Evolutionary conservation across 768 basidiomycete genomes (phyloP), one percentile per base, ranked within the genome.

Genomic region (Auriculariales sp.): DNA sequence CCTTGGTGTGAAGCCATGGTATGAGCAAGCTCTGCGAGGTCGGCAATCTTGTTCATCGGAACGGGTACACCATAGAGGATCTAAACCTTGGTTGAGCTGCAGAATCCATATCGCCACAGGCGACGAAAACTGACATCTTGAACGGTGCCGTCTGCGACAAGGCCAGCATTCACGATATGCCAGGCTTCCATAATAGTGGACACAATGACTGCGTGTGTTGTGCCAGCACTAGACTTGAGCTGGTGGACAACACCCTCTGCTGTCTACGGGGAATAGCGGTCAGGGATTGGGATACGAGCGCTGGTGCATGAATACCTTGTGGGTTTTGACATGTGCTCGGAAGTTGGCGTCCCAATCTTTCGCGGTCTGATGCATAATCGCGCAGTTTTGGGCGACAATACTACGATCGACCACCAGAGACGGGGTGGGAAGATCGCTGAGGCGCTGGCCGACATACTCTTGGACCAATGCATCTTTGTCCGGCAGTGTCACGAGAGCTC

Each of bases 101-200:
- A 24, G 12, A 11, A 15, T 7, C 48, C 27, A 14, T 29, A 19
- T 29, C 27, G 17, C 10, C 15, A 15, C 28, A 15, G 7, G 19
- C n/a, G 31, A 33, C 24, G 17, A 14, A n/a, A 3, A 66, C 80
- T 60, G 51, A 87, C 90, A 68, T 91, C 86, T 61, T 81, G 81
- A 22, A 90, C 80, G 2, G 72, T 75, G 2, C 77, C 78, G 52
- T 89, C 84, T 9, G 74, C 69, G 19, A 86, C 74, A 44, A 89
- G 62, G 11, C 84, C 85, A 4, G 71, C 72, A 45, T 70, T 69
- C 17, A 84, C 71, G 5, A 90, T 71, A 52, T 78, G 70, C 79
- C 84, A 85, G 3, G 83, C 82, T 62, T 92, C 90, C 71, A 81
- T 76, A 54, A 90, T 56, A 2, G 86, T 90, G n/a, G 85, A 91